Conservation (phyloP, 805 yeast species). For the Hanseniaspora clermontiae region DNA sequence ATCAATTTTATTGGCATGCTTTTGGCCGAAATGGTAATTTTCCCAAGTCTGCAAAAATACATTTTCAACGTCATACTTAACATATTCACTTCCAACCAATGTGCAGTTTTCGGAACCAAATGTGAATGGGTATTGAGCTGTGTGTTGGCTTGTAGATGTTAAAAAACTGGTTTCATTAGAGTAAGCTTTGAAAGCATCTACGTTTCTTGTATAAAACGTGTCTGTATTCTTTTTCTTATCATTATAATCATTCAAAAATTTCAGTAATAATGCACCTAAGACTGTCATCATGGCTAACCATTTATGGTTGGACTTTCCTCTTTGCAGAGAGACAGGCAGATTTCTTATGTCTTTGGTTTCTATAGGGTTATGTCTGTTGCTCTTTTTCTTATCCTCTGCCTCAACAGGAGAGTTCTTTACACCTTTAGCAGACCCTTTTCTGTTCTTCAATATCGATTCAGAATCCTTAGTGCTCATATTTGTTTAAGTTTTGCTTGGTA, state of each 20-base stretch:
- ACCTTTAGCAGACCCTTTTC: background rate
- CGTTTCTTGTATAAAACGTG: background rate
- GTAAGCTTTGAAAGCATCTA: background rate
- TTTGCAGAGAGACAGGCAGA: conserved; percentile 6
- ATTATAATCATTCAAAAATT: conserved; percentile 4
- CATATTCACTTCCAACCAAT: background rate
- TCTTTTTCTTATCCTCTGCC: background rate
- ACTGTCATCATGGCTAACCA: conserved; percentile 7
- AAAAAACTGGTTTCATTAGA: background rate
- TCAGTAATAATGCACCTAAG: conserved; percentile 3
- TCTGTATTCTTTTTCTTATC: background rate
- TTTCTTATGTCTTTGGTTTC: background rate
- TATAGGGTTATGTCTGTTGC: background rate
- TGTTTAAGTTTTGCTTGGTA: background rate
- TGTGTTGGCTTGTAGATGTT: background rate
- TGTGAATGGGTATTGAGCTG: background rate
- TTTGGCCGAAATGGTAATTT: conserved; percentile 48
- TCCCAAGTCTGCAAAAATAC: conserved; percentile 68
- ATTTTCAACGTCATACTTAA: conserved; percentile 40
- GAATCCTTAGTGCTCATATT: background rate
- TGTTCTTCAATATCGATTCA: background rate
- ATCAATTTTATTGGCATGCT: conserved; percentile 32
- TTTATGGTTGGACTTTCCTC: conserved; percentile 11
- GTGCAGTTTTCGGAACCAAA: background rate
- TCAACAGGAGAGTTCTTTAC: background rate